Evolutionary conservation across 345 rosid species (phyloP).

Genomic region (Arabidopsis suecica): DNA sequence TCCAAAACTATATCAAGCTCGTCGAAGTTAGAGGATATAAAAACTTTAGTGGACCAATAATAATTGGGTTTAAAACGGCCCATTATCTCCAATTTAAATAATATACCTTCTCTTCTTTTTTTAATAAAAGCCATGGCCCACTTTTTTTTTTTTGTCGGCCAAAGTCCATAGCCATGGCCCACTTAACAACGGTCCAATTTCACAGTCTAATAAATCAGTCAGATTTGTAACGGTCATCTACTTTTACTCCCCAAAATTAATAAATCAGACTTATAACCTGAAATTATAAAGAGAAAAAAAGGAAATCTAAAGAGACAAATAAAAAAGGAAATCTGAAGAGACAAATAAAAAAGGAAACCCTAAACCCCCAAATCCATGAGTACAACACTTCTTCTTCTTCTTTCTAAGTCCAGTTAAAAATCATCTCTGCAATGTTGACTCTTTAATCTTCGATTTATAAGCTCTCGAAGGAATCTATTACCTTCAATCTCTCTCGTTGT

Average conservation of each 20-base stretch:
- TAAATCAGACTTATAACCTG: slow-evolving; percentile 7
- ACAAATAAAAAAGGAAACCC: slow-evolving; percentile 29
- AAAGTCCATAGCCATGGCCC: slow-evolving; percentile 15
- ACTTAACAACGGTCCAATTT: slow-evolving; percentile 39
- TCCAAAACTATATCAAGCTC: background rate
- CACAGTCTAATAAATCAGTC: slow-evolving; percentile 26
- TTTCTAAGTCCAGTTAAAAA: background rate
- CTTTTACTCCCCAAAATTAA: slow-evolving; percentile 15
- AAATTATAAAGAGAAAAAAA: slow-evolving; percentile 8
- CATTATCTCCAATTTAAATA: background rate
- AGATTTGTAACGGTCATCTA: slow-evolving; percentile 64
- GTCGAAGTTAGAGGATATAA: background rate
- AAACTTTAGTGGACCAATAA: background rate
- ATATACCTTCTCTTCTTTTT: background rate
- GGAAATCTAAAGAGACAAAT: background rate
- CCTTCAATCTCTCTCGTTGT: slow-evolving; percentile 26
- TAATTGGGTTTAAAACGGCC: slow-evolving; percentile 7
- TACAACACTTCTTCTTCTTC: slow-evolving; percentile 39
- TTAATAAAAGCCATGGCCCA: slow-evolving; percentile 14
- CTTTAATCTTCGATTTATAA: slow-evolving; percentile 22
- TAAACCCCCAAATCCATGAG: slow-evolving; percentile 38
- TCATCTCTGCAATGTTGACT: slow-evolving; percentile 35
- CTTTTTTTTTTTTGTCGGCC: no score
- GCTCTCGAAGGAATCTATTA: background rate
- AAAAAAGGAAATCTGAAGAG: slow-evolving; percentile 17